Percentiles rank a stretch among this genome's conserved stretches.
phyloP scores from a whole-genome alignment of 495 filamentous ascomycete species.

The Penicillium pulvis region DNA sequence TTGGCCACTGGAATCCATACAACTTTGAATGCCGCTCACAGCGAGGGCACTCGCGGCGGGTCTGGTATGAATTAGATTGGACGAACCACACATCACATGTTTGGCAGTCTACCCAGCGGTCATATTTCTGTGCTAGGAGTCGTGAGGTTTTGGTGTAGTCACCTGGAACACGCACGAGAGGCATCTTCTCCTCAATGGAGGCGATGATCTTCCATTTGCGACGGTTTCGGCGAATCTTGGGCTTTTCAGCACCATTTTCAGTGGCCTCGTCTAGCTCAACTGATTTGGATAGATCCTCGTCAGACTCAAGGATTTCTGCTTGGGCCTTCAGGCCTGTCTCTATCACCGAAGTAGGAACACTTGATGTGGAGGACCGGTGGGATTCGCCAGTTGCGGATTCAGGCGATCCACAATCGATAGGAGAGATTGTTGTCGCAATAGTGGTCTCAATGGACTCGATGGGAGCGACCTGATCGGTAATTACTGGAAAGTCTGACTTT shows the following conservation, averaged over 20 bases:
- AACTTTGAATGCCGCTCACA: conserved; percentile 96
- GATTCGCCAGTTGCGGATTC: conserved; percentile 38
- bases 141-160: conserved; percentile 76
- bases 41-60: conserved; percentile 79
- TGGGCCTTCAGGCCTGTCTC: conserved; percentile 31
- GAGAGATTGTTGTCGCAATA: conserved; percentile 7
- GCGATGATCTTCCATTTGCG: conserved; percentile 37
- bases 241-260: conserved; percentile 17
- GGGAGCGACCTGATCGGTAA: not conserved
- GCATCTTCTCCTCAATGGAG: conserved; percentile 46
- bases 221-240: conserved; percentile 23
- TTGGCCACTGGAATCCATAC: conserved; percentile 94
- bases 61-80: conserved; percentile 82
- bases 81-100: conserved; percentile 81
- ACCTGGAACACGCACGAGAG: conserved; percentile 60
- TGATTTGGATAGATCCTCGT: conserved; percentile 14
- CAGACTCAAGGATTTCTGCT: conserved; percentile 23
- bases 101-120: conserved; percentile 84
- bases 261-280: conserved; percentile 30
- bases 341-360: conserved; percentile 40
- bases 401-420: conserved; percentile 35
- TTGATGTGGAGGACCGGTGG: conserved; percentile 41
- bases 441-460: conserved; percentile 9
- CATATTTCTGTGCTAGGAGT: conserved; percentile 70
- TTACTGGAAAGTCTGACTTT: not conserved